Evolutionary conservation across 1,284 basidiomycete species (phyloP).

Genomic region (Pascua guehoae): DNA sequence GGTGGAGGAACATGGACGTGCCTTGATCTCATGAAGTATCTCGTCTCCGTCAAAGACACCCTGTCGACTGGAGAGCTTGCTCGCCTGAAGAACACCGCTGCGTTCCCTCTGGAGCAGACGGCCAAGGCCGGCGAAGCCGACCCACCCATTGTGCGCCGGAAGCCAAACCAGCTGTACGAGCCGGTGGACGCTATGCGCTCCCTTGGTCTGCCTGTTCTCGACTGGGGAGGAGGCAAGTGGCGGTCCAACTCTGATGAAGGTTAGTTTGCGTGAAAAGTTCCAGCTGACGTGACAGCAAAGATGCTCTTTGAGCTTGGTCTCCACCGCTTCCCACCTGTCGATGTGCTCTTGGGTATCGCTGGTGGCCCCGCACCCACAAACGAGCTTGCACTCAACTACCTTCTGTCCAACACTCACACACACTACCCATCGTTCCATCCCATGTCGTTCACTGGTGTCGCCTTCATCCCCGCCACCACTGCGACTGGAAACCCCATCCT

Average conservation of each 20-base stretch:
- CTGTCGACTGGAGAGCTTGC: slow-evolving; percentile 67
- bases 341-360: slow-evolving; percentile 65
- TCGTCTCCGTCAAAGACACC: slow-evolving; percentile 76
- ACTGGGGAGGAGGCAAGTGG: slow-evolving; percentile 86
- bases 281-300: slow-evolving; percentile 59
- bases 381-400: slow-evolving; percentile 66
- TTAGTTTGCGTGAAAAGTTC: slow-evolving; percentile 35
- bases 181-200: slow-evolving; percentile 70
- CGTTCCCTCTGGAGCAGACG: slow-evolving; percentile 66
- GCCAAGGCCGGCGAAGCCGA: slow-evolving; percentile 35
- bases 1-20: slow-evolving; percentile 47
- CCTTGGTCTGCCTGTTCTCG: slow-evolving; percentile 75
- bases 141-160: slow-evolving; percentile 52
- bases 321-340: slow-evolving; percentile 65
- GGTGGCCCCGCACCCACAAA: slow-evolving; percentile 49
- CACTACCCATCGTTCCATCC: slow-evolving; percentile 64
- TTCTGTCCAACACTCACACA: slow-evolving; percentile 64
- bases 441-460: slow-evolving; percentile 57
- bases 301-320: slow-evolving; percentile 79
- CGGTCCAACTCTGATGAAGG: slow-evolving; percentile 76
- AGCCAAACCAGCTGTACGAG: slow-evolving; percentile 75
- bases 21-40: slow-evolving; percentile 68
- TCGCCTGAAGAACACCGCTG: slow-evolving; percentile 71
- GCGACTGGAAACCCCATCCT: slow-evolving; percentile 55
- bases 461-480: slow-evolving; percentile 76